phyloP scores from a whole-genome alignment of 139 green algal genomes.

The Gonium pectorale region DNA sequence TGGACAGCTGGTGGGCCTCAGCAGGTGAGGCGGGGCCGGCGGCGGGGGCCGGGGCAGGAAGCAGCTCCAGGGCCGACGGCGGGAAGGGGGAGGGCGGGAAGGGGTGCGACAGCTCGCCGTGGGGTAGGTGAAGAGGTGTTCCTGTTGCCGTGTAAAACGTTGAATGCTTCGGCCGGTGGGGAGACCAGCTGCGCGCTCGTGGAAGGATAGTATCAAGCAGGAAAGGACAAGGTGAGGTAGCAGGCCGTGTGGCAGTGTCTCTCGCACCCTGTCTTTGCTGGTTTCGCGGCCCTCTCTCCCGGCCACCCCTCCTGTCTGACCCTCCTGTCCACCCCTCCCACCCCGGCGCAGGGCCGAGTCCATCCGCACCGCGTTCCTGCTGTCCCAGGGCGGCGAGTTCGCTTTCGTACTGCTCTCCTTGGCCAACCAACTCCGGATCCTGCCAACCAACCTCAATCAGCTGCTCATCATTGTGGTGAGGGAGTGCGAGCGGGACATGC shows the following conservation, averaged over 20 bases:
- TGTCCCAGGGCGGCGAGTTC: constrained; percentile 97
- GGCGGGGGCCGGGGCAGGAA: neutral
- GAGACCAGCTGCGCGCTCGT: no score
- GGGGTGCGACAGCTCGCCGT: no score
- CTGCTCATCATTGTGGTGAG: constrained; percentile 93
- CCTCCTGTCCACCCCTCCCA: neutral
- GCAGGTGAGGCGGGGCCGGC: constrained; percentile 24
- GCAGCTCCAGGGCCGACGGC: no score
- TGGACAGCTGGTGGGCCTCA: constrained; percentile 84
- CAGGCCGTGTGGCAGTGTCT: no score
- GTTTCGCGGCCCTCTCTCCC: no score
- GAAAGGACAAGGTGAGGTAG: no score
- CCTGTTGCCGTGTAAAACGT: no score
- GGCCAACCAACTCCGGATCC: constrained; percentile 75
- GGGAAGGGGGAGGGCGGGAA: neutral
- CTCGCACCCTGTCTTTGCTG: no score
- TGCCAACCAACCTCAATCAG: constrained; percentile 86
- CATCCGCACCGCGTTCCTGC: constrained; percentile 89
- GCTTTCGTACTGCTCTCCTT: constrained; percentile 96
- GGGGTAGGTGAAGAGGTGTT: no score
- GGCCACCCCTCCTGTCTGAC: neutral
- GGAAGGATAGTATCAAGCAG: no score
- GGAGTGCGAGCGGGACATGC: neutral
- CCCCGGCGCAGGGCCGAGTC: constrained; percentile 68
- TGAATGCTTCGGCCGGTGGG: no score